These are phyloP conservation scores for Chrysophaeum taylorii DNA, from an alignment of 352 stramenopile genomes.

Conservation along the genomic window DNA sequence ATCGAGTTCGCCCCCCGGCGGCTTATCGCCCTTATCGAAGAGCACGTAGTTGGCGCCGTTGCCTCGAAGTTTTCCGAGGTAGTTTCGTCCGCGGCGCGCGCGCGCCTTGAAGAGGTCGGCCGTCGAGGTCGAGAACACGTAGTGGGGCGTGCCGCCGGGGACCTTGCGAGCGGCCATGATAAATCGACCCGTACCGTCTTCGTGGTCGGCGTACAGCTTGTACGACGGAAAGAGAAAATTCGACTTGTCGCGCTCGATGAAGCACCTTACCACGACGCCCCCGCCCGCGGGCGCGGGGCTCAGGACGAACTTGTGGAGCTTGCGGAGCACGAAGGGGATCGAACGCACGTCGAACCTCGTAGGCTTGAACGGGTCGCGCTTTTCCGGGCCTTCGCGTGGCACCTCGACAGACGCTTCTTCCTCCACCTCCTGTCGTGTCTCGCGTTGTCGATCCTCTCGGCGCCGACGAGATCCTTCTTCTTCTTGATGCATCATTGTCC, in stretches of 20 bases:
- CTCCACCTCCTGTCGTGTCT: neutral
- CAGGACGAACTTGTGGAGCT: conserved; percentile 65
- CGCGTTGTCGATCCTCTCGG: neutral
- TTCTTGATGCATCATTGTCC: neutral
- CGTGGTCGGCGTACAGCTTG: conserved; percentile 63
- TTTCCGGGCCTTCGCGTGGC: neutral
- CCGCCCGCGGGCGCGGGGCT: conserved; percentile 52
- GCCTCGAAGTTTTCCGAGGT: conserved; percentile 66
- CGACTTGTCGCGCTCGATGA: conserved; percentile 67
- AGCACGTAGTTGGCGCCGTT: conserved; percentile 50
- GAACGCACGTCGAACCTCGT: conserved; percentile 60
- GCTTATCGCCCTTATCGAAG: conserved; percentile 68
- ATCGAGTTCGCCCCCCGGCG: conserved; percentile 19
- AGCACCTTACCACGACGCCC: conserved; percentile 67
- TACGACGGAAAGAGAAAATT: conserved; percentile 66
- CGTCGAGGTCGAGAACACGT: conserved; percentile 67
- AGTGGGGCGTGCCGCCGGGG: conserved; percentile 59
- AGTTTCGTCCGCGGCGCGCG: conserved; percentile 64
- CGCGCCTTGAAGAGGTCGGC: conserved; percentile 64
- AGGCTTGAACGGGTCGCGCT: conserved; percentile 11
- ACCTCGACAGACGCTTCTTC: neutral
- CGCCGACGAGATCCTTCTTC: neutral
- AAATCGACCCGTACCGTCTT: conserved; percentile 62
- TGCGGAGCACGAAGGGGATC: conserved; percentile 61
- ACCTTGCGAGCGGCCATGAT: conserved; percentile 69